A percentile compares a stretch with the other conserved stretches of the same genome.
Evolutionary conservation across 805 yeast species (phyloP).

Genomic region (Ogataea glucozyma): DNA sequence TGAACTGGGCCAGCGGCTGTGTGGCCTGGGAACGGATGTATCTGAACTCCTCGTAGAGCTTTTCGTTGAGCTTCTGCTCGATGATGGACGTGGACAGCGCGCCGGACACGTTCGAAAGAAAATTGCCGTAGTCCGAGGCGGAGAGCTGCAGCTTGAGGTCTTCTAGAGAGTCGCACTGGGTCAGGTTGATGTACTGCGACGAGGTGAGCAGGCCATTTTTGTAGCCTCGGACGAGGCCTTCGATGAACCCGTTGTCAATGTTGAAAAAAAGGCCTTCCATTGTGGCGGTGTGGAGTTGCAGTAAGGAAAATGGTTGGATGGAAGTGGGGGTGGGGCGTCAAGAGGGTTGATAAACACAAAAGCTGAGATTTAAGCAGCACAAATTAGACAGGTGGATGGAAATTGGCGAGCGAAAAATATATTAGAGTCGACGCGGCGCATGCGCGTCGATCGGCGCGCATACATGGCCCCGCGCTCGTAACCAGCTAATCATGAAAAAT

Average conservation of each 20-base stretch:
- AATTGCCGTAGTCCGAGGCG: conserved; percentile 94
- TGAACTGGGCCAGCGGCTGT: conserved; percentile 74
- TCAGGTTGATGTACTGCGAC: conserved; percentile 84
- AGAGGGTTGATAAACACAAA: neutral
- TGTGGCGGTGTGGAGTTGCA: neutral
- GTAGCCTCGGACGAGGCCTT: conserved; percentile 94
- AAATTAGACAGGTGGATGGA: neutral
- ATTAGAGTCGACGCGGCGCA: conserved; percentile 1
- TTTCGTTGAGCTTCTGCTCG: conserved; percentile 73
- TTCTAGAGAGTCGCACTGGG: conserved; percentile 94
- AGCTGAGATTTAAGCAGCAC: neutral
- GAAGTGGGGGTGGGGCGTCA: neutral
- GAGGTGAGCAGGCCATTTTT: conserved; percentile 75
- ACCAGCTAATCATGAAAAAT: neutral
- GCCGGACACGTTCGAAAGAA: conserved; percentile 77
- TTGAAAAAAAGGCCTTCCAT: conserved; percentile 97
- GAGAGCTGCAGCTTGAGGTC: conserved; percentile 92
- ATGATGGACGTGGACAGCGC: conserved; percentile 85
- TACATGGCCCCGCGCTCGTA: conserved; percentile 17
- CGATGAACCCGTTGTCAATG: conserved; percentile 85
- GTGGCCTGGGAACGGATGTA: conserved; percentile 83
- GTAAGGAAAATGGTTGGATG: neutral
- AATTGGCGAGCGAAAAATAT: no score
- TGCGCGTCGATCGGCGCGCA: conserved; percentile 12
- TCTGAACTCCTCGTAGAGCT: conserved; percentile 79